Conservation (phyloP, 257 asterid species). For the Nicotiana tomentosiformis region DNA sequence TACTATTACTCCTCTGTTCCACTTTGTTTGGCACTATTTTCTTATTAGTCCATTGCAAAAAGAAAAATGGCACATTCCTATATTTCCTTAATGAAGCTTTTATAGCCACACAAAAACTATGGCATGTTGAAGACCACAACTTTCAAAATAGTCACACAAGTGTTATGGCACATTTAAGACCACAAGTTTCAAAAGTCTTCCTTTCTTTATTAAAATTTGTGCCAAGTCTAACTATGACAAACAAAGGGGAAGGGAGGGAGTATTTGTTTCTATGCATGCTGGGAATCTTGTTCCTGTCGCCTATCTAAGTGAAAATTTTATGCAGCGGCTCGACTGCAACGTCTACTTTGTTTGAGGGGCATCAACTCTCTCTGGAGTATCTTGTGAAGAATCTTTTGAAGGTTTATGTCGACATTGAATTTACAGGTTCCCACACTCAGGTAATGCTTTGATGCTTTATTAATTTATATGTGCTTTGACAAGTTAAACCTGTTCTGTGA, state of each 20-base stretch:
- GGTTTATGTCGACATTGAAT: conserved; percentile 95
- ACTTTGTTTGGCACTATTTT: no score
- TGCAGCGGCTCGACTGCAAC: conserved; percentile 87
- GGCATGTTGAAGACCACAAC: no score
- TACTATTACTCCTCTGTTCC: not conserved
- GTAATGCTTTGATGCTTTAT: conserved; percentile 30
- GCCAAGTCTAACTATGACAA: no score
- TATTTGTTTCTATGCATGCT: not conserved
- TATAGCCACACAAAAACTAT: no score
- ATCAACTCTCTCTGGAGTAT: conserved; percentile 77
- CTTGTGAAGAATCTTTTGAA: conserved; percentile 87
- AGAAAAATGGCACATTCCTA: no score
- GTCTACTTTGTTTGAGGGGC: conserved; percentile 81
- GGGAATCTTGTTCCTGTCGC: not conserved
- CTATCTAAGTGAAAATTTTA: conserved; percentile 13
- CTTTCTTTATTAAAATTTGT: no score
- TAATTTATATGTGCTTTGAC: not conserved
- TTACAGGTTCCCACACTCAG: conserved; percentile 99
- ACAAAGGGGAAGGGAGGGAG: no score
- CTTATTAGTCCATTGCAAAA: no score
- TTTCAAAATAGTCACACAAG: no score
- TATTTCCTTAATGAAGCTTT: no score
- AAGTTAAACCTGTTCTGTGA: not conserved
- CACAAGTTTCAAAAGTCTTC: no score
- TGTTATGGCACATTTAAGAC: no score